Evolutionary conservation across 805 yeast species (phyloP), one percentile per base, ranked within the genome.

Genomic region (Wickerhamiella sergipiensis): DNA sequence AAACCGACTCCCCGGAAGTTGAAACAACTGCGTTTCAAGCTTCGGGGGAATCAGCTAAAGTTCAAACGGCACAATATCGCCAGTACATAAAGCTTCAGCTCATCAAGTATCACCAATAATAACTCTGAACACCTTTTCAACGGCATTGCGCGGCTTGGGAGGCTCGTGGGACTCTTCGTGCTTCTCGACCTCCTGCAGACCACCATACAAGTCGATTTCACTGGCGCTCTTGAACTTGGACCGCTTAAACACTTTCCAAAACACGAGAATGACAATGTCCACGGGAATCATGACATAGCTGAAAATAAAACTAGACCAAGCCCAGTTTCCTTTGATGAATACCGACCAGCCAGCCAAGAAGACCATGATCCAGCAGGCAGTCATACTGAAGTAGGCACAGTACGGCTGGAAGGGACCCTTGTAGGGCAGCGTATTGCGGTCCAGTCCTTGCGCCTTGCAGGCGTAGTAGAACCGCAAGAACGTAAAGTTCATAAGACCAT

Each of bases 261-360:
- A 62, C 8, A 75, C 26, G 52, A 67, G 80, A n/a, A 77, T 64
- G 1, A 58, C 72, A 33, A 78, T 59, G 51, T 72, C 73, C 47
- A 79, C 64, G 52, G 85, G 84, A 12, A 85, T 73, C 81, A 83
- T 81, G 53, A 86, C 69, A 61, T 86, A 86, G 59, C 76, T 76
- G 66, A 78, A 83, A 57, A 85, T 69, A 66, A 86, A 86, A 8
- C 71, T 67, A 52, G 79, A 71, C 18, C 73, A 72, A 18, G 71
- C 64, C 88, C 90, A 85, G 50, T 68, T 61, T 6, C 83, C 85
- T 13, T 80, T 80, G 45, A 80, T 63, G 65, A 86, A 85, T 1
- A 80, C 84, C 2, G 75, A 67, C 67, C 83, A 86, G 5, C 95
- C 95, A 53, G 77, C 78, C 23, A 79, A 67, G 63, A 78, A 65